Percentiles rank a stretch among this genome's conserved stretches.
phyloP scores from a whole-genome alignment of 495 filamentous ascomycete genomes.

The Aspergillus steynii region DNA sequence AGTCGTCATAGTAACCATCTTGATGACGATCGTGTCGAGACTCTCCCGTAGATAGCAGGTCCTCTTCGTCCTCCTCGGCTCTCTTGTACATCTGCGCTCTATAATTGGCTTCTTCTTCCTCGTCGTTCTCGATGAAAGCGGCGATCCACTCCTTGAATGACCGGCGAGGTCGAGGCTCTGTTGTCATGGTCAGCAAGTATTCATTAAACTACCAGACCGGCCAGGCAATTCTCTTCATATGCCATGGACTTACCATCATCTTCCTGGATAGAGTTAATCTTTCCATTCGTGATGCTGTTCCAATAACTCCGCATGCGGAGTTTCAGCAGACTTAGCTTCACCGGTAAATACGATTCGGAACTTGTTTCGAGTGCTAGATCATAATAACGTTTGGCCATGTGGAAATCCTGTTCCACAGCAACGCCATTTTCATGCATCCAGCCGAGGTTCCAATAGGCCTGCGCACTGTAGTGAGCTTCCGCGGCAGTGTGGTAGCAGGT shows the following conservation, averaged over 20 bases:
- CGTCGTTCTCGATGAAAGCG: slow-evolving; percentile 77
- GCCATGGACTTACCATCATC: slow-evolving; percentile 66
- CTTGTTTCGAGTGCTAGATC: slow-evolving; percentile 90
- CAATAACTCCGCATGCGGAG: slow-evolving; percentile 81
- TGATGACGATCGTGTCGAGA: slow-evolving; percentile 52
- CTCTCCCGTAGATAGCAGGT: slow-evolving; percentile 50
- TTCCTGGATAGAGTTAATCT: slow-evolving; percentile 85
- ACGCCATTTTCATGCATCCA: slow-evolving; percentile 99
- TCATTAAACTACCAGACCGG: background rate
- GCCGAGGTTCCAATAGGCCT: slow-evolving; percentile 94
- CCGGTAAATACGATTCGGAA: slow-evolving; percentile 90
- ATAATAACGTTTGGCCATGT: slow-evolving; percentile 95
- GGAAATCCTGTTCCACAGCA: slow-evolving; percentile 92
- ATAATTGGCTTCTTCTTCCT: slow-evolving; percentile 44
- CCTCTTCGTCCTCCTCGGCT: slow-evolving; percentile 57
- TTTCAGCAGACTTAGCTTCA: slow-evolving; percentile 84
- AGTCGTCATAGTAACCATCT: slow-evolving; percentile 66
- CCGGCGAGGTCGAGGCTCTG: slow-evolving; percentile 67
- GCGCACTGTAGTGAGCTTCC: slow-evolving; percentile 85
- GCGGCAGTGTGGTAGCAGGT: slow-evolving; percentile 90
- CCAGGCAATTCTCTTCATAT: background rate
- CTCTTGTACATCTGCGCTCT: slow-evolving; percentile 57
- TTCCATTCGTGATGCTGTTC: slow-evolving; percentile 88
- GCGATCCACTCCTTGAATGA: slow-evolving; percentile 81
- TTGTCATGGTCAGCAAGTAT: background rate